Evolutionary conservation across 352 stramenopile genomes (phyloP).

Genomic region (Globisporangium nunn): DNA sequence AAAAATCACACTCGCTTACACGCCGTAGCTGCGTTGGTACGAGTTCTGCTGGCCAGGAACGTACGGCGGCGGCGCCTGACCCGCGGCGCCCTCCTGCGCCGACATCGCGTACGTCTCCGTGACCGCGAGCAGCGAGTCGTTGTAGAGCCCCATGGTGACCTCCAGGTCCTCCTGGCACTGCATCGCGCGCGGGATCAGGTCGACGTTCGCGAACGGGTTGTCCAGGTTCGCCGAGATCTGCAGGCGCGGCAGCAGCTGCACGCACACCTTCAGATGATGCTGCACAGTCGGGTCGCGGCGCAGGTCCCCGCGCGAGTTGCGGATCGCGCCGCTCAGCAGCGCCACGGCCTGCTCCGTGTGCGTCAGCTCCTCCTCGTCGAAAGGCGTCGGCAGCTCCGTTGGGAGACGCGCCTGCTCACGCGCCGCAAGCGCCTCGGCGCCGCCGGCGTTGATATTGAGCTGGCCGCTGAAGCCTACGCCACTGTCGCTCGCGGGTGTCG

Average conservation of each 20-base stretch:
- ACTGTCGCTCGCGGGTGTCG: slow-evolving; percentile 14
- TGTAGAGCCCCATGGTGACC: slow-evolving; percentile 85
- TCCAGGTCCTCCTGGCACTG: slow-evolving; percentile 85
- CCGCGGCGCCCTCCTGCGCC: slow-evolving; percentile 44
- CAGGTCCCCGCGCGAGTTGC: slow-evolving; percentile 73
- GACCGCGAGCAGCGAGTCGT: slow-evolving; percentile 82
- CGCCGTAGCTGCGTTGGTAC: slow-evolving; percentile 84
- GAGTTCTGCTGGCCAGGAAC: slow-evolving; percentile 87
- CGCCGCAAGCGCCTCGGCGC: slow-evolving; percentile 71
- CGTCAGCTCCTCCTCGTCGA: slow-evolving; percentile 81
- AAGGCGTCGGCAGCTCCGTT: slow-evolving; percentile 74
- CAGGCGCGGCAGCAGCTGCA: slow-evolving; percentile 76
- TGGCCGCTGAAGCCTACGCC: slow-evolving; percentile 22
- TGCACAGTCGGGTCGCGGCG: slow-evolving; percentile 75
- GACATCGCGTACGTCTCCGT: slow-evolving; percentile 83
- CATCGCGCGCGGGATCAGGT: slow-evolving; percentile 84
- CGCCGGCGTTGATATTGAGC: slow-evolving; percentile 56
- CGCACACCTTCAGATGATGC: slow-evolving; percentile 82
- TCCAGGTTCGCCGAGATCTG: slow-evolving; percentile 87
- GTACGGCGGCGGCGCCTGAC: slow-evolving; percentile 69
- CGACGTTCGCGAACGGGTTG: slow-evolving; percentile 85
- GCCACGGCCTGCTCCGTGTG: slow-evolving; percentile 80
- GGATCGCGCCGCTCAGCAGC: slow-evolving; percentile 72
- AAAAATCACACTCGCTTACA: slow-evolving; percentile 26
- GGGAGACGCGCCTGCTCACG: slow-evolving; percentile 72